A percentile compares a stretch with the other conserved stretches of the same genome.
These are phyloP conservation scores for Colletotrichum cuscutae DNA, from an alignment of 2,329 filamentous ascomycete species.

Conservation along the genomic window DNA sequence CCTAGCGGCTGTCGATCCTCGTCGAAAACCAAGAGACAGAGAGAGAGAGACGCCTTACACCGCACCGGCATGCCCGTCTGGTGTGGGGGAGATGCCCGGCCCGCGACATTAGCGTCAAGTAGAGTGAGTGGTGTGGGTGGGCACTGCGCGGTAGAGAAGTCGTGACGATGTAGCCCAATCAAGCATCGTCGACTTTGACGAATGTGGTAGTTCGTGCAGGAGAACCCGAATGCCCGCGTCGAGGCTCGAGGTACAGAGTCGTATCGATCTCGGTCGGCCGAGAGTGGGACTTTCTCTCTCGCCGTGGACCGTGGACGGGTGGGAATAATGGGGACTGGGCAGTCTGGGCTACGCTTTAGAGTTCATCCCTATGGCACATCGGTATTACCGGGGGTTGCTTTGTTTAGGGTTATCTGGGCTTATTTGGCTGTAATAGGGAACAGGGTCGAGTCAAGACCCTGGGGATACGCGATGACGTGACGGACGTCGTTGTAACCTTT, in stretches of 20 bases:
- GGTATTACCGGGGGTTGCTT: conserved; percentile 17
- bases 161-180: neutral
- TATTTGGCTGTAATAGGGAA: neutral
- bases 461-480: conserved; percentile 19
- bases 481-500: neutral
- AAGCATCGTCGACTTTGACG: neutral
- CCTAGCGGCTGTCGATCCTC: conserved; percentile 3
- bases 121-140: neutral
- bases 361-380: neutral
- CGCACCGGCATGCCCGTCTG: conserved; percentile 17
- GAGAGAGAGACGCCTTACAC: conserved; percentile 7
- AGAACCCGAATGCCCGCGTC: neutral
- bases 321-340: no score
- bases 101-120: conserved; percentile 17
- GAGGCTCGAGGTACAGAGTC: neutral
- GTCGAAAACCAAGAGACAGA: neutral
- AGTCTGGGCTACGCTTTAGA: neutral
- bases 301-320: no score
- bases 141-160: neutral
- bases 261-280: neutral
- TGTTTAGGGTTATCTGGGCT: neutral
- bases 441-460: conserved; percentile 15
- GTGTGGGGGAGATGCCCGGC: conserved; percentile 11
- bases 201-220: neutral
- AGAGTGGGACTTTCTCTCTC: neutral